Percentiles rank a stretch among this genome's conserved stretches.
These are phyloP conservation scores for Globisporangium cystogenes DNA, from an alignment of 352 stramenopile genomes.

Conservation along the genomic window DNA sequence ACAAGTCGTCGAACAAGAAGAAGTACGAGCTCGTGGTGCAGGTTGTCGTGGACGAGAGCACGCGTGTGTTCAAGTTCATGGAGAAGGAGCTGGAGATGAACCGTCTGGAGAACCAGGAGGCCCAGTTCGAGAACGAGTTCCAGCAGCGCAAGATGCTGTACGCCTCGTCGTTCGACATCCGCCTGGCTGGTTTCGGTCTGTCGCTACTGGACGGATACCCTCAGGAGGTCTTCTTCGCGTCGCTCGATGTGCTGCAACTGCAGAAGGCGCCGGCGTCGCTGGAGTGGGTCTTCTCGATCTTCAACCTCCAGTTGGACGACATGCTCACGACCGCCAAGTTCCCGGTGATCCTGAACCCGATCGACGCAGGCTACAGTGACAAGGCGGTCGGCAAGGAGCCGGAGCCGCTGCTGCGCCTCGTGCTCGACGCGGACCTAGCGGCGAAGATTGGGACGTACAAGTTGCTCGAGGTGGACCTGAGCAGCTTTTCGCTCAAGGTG, in stretches of 20 bases:
- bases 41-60: slow-evolving; percentile 75
- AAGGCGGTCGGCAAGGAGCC: slow-evolving; percentile 52
- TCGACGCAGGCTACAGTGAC: slow-evolving; percentile 76
- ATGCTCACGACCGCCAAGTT: slow-evolving; percentile 81
- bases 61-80: slow-evolving; percentile 74
- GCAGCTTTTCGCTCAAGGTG: slow-evolving; percentile 68
- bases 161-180: slow-evolving; percentile 78
- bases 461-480: slow-evolving; percentile 66
- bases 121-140: slow-evolving; percentile 62
- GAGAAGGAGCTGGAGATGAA: slow-evolving; percentile 78
- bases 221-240: slow-evolving; percentile 82
- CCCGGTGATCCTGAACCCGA: slow-evolving; percentile 78
- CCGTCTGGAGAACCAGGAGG: slow-evolving; percentile 58
- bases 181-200: slow-evolving; percentile 68
- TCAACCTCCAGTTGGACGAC: slow-evolving; percentile 82
- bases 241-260: slow-evolving; percentile 67
- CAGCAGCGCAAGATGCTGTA: slow-evolving; percentile 77
- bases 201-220: slow-evolving; percentile 73
- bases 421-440: slow-evolving; percentile 69
- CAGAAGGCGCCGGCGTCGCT: slow-evolving; percentile 67
- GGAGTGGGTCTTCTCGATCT: slow-evolving; percentile 70
- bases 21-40: slow-evolving; percentile 63
- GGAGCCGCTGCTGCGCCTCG: slow-evolving; percentile 61
- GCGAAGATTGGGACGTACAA: slow-evolving; percentile 82
- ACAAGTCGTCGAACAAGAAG: slow-evolving; percentile 12